Evolutionary conservation across 1,284 basidiomycete species (phyloP).

Genomic region (Moniliella sp.): DNA sequence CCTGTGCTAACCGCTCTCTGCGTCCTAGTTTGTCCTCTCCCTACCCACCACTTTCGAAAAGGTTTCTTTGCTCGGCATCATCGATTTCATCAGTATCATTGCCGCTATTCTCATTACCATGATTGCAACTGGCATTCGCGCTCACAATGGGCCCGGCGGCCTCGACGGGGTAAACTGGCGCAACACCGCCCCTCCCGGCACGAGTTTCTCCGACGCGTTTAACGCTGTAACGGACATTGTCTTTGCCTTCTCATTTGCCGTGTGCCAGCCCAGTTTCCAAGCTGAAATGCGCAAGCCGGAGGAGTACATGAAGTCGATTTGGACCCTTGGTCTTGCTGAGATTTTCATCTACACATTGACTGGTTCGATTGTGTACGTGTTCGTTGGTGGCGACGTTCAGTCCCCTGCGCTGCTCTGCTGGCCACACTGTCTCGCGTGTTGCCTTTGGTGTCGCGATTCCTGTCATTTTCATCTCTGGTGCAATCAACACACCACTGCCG

Average conservation of each 20-base stretch:
- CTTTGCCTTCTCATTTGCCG: constrained; percentile 22
- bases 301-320: constrained; percentile 19
- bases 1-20: background rate
- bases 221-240: constrained; percentile 15
- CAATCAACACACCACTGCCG: constrained; percentile 19
- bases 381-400: constrained; percentile 12
- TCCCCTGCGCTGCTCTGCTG: constrained; percentile 16
- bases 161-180: constrained; percentile 10
- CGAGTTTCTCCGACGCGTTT: constrained; percentile 1
- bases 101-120: constrained; percentile 17
- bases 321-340: constrained; percentile 14
- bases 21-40: constrained; percentile 9
- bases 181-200: constrained; percentile 11
- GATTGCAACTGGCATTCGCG: constrained; percentile 15
- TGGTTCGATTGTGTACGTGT: constrained; percentile 18
- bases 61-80: constrained; percentile 18
- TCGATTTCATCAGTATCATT: constrained; percentile 21
- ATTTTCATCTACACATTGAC: constrained; percentile 24
- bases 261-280: constrained; percentile 21
- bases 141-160: constrained; percentile 4
- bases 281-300: constrained; percentile 18
- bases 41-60: constrained; percentile 19
- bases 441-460: constrained; percentile 10
- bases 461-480: constrained; percentile 17
- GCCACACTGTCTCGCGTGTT: constrained; percentile 13